Conservation (phyloP, 2,329 filamentous ascomycete genomes). For the Bipolaris gigantea region DNA sequence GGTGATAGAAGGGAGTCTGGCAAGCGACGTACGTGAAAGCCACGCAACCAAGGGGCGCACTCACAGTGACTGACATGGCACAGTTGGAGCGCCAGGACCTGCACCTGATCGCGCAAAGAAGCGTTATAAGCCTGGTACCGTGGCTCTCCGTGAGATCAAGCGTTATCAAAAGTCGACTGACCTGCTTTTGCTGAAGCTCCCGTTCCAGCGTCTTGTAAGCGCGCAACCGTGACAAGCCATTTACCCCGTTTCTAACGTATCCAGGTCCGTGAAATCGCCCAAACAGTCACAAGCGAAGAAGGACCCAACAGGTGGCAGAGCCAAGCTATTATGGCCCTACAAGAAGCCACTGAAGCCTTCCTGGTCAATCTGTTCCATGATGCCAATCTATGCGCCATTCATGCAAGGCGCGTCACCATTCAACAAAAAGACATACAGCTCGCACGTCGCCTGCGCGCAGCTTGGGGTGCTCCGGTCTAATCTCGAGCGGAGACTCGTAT, state of each 20-base stretch:
- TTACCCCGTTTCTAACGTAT: conserved; percentile 60
- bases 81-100: conserved; percentile 40
- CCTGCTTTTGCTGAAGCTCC: conserved; percentile 93
- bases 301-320: conserved; percentile 85
- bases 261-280: conserved; percentile 70
- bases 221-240: too few species aligned
- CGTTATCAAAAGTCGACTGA: conserved; percentile 98
- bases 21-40: conserved; percentile 22
- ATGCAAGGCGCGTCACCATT: conserved; percentile 99
- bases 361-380: conserved; percentile 98
- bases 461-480: conserved; percentile 48
- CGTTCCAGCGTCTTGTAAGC: conserved; percentile 85
- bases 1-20: conserved; percentile 23
- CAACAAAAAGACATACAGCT: conserved; percentile 98
- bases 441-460: conserved; percentile 90
- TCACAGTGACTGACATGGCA: conserved; percentile 7
- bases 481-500: neutral
- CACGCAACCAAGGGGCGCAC: neutral
- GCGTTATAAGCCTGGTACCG: conserved; percentile 66
- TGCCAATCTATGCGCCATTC: conserved; percentile 97
- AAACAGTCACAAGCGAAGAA: conserved; percentile 61
- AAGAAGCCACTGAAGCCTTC: conserved; percentile 98
- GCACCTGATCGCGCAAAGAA: conserved; percentile 38
- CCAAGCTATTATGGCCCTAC: conserved; percentile 92
- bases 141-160: conserved; percentile 98